These are phyloP conservation scores for Pittosporum tobira DNA, from an alignment of 129 eudicot species.

Conservation along the genomic window DNA sequence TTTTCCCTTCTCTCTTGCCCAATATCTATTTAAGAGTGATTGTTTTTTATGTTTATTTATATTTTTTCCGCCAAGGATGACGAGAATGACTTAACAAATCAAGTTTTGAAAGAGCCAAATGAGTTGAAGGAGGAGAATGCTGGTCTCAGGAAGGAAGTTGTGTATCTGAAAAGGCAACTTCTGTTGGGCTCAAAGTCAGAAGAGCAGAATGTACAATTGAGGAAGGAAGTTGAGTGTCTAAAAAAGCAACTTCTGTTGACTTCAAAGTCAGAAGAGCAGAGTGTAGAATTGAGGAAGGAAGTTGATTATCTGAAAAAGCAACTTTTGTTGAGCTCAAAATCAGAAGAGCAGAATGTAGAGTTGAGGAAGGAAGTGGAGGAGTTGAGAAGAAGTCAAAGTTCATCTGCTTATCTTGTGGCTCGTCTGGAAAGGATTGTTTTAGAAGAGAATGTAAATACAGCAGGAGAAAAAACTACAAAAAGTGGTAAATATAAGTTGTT, in stretches of 20 bases:
- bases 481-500: not conserved
- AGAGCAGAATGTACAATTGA: not conserved
- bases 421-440: not conserved
- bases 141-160: not conserved
- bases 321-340: not conserved
- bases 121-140: not conserved
- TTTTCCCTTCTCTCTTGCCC: not conserved
- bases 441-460: not conserved
- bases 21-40: not conserved
- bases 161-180: not conserved
- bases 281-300: not conserved
- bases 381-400: constrained; percentile 1
- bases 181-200: not conserved
- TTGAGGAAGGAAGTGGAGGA: constrained; percentile 10
- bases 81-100: not conserved
- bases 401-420: not conserved
- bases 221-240: not conserved
- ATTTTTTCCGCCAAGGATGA: not conserved
- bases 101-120: not conserved
- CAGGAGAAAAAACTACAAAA: not conserved
- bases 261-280: not conserved
- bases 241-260: not conserved
- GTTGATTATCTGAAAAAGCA: not conserved
- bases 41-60: not conserved
- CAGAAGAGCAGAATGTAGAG: not conserved